Evolutionary conservation across 2,329 filamentous ascomycete species (phyloP).

Genomic region (Proliferodiscus dingleyae): DNA sequence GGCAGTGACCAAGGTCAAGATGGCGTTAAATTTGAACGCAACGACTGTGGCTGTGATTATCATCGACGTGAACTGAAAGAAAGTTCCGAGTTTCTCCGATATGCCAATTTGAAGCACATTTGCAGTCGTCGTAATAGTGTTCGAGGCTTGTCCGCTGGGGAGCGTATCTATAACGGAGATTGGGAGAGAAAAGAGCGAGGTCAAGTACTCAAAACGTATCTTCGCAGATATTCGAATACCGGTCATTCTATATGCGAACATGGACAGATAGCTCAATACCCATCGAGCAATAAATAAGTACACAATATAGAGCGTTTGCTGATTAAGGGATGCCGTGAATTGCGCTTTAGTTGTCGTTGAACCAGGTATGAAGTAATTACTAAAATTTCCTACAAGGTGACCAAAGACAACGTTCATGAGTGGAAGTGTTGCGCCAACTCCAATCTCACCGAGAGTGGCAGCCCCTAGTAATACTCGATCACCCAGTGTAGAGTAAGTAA

Average conservation of each 20-base stretch:
- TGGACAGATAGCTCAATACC: slow-evolving; percentile 56
- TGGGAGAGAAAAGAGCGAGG: slow-evolving; percentile 58
- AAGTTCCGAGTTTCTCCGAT: slow-evolving; percentile 56
- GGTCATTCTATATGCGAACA: slow-evolving; percentile 57
- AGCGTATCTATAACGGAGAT: slow-evolving; percentile 65
- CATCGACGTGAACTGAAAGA: slow-evolving; percentile 51
- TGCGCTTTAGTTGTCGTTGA: slow-evolving; percentile 33
- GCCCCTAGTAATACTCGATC: slow-evolving; percentile 22
- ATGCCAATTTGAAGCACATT: slow-evolving; percentile 62
- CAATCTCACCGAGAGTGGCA: slow-evolving; percentile 22
- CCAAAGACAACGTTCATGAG: slow-evolving; percentile 56
- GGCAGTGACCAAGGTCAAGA: slow-evolving; percentile 53
- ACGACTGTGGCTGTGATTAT: slow-evolving; percentile 49
- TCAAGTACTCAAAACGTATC: slow-evolving; percentile 60
- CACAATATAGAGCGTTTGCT: slow-evolving; percentile 59
- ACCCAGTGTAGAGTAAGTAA: slow-evolving; percentile 21
- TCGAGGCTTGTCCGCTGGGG: slow-evolving; percentile 39
- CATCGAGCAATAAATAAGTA: slow-evolving; percentile 66
- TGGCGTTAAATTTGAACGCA: slow-evolving; percentile 54
- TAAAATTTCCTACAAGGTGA: slow-evolving; percentile 41
- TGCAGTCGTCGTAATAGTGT: slow-evolving; percentile 56
- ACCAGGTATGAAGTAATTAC: slow-evolving; percentile 35
- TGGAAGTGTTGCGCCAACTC: slow-evolving; percentile 42
- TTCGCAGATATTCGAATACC: slow-evolving; percentile 57
- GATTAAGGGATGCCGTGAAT: slow-evolving; percentile 41